Evolutionary conservation across 148 eudicot genomes (phyloP).

Genomic region (Nyssa sinensis): DNA sequence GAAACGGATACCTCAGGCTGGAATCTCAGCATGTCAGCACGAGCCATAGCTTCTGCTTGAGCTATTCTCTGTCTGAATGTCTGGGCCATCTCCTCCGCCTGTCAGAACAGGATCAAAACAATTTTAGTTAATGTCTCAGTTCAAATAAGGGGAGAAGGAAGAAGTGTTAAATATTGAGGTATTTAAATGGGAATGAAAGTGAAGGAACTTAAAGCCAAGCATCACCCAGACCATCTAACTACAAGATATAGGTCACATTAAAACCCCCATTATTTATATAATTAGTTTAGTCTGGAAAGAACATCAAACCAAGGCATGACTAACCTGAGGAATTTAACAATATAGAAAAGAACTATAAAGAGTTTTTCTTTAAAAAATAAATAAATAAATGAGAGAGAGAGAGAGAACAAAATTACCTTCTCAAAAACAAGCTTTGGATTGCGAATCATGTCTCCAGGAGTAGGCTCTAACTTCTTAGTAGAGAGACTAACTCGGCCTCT

Average conservation of each 20-base stretch:
- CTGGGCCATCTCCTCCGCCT: conserved; percentile 99
- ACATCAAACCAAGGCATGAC: too few relatives aligned
- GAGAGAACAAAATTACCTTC: conserved; percentile 51
- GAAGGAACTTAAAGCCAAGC: neutral
- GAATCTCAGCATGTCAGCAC: conserved; percentile 96
- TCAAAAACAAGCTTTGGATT: conserved; percentile 95
- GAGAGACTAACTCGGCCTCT: conserved; percentile 98
- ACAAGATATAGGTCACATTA: neutral
- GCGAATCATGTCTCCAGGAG: conserved; percentile 99
- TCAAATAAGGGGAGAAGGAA: neutral
- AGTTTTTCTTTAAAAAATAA: too few relatives aligned
- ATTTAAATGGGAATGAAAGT: neutral
- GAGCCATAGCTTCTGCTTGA: conserved; percentile 99
- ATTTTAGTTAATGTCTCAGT: neutral
- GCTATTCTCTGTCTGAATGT: conserved; percentile 98
- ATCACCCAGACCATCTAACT: neutral
- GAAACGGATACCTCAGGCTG: conserved; percentile 88
- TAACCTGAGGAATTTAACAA: too few relatives aligned
- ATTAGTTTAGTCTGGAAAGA: neutral
- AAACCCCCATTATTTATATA: neutral
- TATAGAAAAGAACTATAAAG: too few relatives aligned
- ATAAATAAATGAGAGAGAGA: neutral
- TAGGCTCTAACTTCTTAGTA: conserved; percentile 95
- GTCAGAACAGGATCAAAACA: conserved; percentile 17
- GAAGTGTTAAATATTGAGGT: neutral